Evolutionary conservation across 2,329 filamentous ascomycete genomes (phyloP).

Genomic region (Penicillium glabrum): DNA sequence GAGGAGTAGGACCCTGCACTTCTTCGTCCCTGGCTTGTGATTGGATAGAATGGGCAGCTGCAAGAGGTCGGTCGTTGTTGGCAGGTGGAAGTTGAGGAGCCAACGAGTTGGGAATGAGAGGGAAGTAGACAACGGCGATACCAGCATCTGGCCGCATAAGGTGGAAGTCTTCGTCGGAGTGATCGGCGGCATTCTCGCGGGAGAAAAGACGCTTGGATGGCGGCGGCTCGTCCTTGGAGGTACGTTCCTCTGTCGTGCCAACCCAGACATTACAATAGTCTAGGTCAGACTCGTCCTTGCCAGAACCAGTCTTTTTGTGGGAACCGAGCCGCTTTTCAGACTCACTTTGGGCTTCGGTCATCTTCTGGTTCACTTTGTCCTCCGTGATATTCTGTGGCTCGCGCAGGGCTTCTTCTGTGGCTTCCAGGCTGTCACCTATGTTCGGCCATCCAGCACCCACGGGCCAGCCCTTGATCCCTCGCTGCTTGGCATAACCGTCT

Average conservation of each 20-base stretch:
- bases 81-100: slow-evolving; percentile 31
- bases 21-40: slow-evolving; percentile 13
- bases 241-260: slow-evolving; percentile 74
- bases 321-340: background rate
- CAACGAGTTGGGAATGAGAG: slow-evolving; percentile 74
- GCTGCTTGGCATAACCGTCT: slow-evolving; percentile 87
- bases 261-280: slow-evolving; percentile 96
- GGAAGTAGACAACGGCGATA: slow-evolving; percentile 86
- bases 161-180: slow-evolving; percentile 64
- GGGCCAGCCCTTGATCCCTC: slow-evolving; percentile 92
- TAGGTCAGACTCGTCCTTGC: slow-evolving; percentile 53
- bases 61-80: slow-evolving; percentile 22
- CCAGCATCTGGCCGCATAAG: slow-evolving; percentile 77
- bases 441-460: slow-evolving; percentile 92
- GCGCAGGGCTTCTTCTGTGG: slow-evolving; percentile 65
- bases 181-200: slow-evolving; percentile 50
- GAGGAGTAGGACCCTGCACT: slow-evolving; percentile 34
- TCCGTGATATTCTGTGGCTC: slow-evolving; percentile 63
- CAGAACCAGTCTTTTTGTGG: background rate
- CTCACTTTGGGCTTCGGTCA: slow-evolving; percentile 57
- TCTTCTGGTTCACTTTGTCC: slow-evolving; percentile 62
- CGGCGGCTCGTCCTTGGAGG: slow-evolving; percentile 54
- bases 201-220: slow-evolving; percentile 51
- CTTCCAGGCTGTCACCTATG: slow-evolving; percentile 55
- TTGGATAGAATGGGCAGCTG: slow-evolving; percentile 23